A percentile compares a stretch with the other conserved stretches of the same genome.
Conservation (phyloP, 2,329 filamentous ascomycete species). For the Periglandula ipomoeae region DNA sequence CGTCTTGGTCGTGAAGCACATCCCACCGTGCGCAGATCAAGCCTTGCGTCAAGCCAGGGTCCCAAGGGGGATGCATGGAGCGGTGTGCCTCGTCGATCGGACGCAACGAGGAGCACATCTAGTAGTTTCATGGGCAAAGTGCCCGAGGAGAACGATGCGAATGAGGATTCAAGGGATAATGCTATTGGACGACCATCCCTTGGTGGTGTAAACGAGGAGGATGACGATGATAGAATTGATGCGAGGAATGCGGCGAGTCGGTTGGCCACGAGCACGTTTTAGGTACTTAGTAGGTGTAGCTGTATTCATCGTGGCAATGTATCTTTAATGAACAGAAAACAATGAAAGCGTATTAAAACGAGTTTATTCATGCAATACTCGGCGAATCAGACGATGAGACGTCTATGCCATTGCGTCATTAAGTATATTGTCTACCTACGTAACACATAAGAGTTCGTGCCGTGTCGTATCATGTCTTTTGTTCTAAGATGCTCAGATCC, state of each 20-base stretch:
- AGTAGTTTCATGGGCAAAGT: slow-evolving; percentile 59
- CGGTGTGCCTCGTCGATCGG: slow-evolving; percentile 75
- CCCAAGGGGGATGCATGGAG: slow-evolving; percentile 99
- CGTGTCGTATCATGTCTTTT: background rate
- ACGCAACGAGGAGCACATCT: slow-evolving; percentile 70
- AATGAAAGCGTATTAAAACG: too few species aligned
- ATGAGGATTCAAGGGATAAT: slow-evolving; percentile 21
- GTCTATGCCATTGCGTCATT: background rate
- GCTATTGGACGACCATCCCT: background rate
- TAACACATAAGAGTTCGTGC: background rate
- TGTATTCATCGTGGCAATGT: too few species aligned
- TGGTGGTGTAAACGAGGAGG: slow-evolving; percentile 51
- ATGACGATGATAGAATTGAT: slow-evolving; percentile 89
- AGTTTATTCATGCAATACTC: too few species aligned
- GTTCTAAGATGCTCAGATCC: background rate
- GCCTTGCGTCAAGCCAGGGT: slow-evolving; percentile 79
- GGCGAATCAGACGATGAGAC: too few species aligned
- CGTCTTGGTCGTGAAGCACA: slow-evolving; percentile 83
- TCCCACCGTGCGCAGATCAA: slow-evolving; percentile 63
- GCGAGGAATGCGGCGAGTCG: slow-evolving; percentile 91
- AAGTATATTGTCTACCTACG: background rate
- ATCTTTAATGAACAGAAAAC: background rate
- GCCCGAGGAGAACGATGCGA: slow-evolving; percentile 51
- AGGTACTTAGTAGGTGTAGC: too few species aligned
- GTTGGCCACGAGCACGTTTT: slow-evolving; percentile 91